phyloP scores from a whole-genome alignment of 2,329 filamentous ascomycete species.

The Xylariaceae sp. region DNA sequence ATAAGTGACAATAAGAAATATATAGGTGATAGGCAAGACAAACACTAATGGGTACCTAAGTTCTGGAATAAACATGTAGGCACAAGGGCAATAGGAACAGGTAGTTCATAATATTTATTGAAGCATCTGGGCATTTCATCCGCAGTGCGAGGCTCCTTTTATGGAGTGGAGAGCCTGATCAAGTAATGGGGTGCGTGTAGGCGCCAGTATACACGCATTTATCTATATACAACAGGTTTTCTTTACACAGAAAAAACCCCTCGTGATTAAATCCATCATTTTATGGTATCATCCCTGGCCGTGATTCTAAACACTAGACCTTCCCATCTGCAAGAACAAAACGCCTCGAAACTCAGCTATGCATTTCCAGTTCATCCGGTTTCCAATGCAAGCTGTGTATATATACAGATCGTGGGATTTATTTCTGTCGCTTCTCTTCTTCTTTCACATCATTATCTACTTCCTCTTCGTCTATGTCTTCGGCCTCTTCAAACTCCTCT shows the following conservation, averaged over 20 bases:
- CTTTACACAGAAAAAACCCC: neutral
- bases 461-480: conserved; percentile 29
- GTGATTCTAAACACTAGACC: conserved; percentile 24
- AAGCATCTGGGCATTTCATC: neutral
- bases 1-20: too few relatives aligned
- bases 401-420: conserved; percentile 14
- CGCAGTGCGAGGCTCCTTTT: neutral
- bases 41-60: too few relatives aligned
- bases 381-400: neutral
- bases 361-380: too few relatives aligned
- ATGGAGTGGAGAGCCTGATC: conserved; percentile 9
- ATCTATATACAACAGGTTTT: neutral
- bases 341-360: neutral
- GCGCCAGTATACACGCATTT: neutral
- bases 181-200: neutral
- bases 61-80: too few relatives aligned
- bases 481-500: conserved; percentile 34
- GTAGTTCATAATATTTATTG: too few relatives aligned
- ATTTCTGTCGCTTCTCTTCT: conserved; percentile 27
- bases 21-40: too few relatives aligned
- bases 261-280: conserved; percentile 9
- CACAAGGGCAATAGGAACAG: too few relatives aligned
- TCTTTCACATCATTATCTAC: conserved; percentile 9
- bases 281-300: conserved; percentile 27
- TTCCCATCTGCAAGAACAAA: neutral